phyloP scores from a whole-genome alignment of 257 asterid genomes.

The Nicotiana paniculata region DNA sequence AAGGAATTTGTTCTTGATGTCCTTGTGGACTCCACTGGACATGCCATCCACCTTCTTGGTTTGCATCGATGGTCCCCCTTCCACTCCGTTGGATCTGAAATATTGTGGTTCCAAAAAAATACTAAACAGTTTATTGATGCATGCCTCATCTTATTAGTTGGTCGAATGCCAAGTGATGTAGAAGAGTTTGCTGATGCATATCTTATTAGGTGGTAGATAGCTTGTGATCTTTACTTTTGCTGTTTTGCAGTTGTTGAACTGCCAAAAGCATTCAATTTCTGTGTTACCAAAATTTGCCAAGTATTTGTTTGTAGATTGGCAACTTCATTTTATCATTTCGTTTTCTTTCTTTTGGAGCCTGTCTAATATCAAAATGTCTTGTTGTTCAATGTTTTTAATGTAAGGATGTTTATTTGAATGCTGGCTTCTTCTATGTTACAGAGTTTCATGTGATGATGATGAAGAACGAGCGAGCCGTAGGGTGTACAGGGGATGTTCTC shows the following conservation, averaged over 20 bases:
- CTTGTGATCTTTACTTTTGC: not conserved
- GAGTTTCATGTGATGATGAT: slow-evolving; percentile 42
- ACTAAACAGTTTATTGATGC: not conserved
- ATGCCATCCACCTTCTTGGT: not conserved
- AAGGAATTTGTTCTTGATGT: not conserved
- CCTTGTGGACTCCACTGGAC: not conserved
- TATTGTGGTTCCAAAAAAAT: not conserved
- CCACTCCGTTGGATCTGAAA: not conserved
- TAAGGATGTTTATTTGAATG: not conserved
- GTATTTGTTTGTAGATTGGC: not conserved
- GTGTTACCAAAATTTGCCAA: not conserved
- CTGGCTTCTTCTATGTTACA: slow-evolving; percentile 8
- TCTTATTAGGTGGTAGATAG: not conserved
- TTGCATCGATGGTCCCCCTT: not conserved
- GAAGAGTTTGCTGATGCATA: not conserved
- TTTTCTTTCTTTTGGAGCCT: not conserved
- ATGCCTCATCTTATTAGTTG: not conserved
- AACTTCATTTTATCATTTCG: not conserved
- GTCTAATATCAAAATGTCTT: not conserved
- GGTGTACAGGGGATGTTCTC: slow-evolving; percentile 44
- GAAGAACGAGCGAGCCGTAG: slow-evolving; percentile 54
- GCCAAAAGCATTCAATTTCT: not conserved
- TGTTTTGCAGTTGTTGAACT: not conserved
- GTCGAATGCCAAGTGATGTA: not conserved
- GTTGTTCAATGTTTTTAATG: not conserved